Conservation (phyloP, 2,329 filamentous ascomycete species). For the Zymoseptoria passerinii region DNA sequence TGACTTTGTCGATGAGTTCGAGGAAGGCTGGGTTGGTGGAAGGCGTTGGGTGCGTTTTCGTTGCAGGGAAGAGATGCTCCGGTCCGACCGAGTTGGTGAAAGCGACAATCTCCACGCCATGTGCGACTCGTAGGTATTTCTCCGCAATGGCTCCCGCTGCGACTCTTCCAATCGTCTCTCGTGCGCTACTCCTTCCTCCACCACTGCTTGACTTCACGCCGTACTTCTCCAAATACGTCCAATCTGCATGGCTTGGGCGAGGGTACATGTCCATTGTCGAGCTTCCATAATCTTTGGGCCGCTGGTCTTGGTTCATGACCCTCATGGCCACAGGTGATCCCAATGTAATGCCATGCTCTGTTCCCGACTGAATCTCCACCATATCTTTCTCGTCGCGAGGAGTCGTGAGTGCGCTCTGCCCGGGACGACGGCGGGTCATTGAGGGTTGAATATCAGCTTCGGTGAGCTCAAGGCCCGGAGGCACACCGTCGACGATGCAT, state of each 20-base stretch:
- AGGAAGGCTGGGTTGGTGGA: constrained; percentile 74
- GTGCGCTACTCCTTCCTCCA: constrained; percentile 81
- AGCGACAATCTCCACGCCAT: constrained; percentile 84
- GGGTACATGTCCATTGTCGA: constrained; percentile 88
- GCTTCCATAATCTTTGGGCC: constrained; percentile 83
- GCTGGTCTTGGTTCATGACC: constrained; percentile 86
- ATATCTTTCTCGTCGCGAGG: constrained; percentile 86
- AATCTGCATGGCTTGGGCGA: constrained; percentile 87
- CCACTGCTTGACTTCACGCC: constrained; percentile 86
- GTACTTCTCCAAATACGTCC: constrained; percentile 96
- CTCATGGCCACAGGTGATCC: constrained; percentile 84
- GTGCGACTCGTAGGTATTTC: constrained; percentile 74
- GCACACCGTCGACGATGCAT: constrained; percentile 88
- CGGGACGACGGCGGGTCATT: constrained; percentile 81
- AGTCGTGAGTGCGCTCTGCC: constrained; percentile 83
- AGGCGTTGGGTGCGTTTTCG: constrained; percentile 56
- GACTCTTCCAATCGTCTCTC: constrained; percentile 86
- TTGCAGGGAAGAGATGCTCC: constrained; percentile 67
- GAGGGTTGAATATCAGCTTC: constrained; percentile 78
- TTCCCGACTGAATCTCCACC: constrained; percentile 87
- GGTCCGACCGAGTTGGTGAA: constrained; percentile 80
- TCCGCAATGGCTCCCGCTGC: constrained; percentile 88
- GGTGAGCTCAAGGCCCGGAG: constrained; percentile 75
- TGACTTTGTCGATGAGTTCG: constrained; percentile 61
- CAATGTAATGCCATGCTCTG: constrained; percentile 79